A percentile compares a stretch with the other conserved stretches of the same genome.
phyloP scores from a whole-genome alignment of 495 filamentous ascomycete species.

The Thozetella sp. region DNA sequence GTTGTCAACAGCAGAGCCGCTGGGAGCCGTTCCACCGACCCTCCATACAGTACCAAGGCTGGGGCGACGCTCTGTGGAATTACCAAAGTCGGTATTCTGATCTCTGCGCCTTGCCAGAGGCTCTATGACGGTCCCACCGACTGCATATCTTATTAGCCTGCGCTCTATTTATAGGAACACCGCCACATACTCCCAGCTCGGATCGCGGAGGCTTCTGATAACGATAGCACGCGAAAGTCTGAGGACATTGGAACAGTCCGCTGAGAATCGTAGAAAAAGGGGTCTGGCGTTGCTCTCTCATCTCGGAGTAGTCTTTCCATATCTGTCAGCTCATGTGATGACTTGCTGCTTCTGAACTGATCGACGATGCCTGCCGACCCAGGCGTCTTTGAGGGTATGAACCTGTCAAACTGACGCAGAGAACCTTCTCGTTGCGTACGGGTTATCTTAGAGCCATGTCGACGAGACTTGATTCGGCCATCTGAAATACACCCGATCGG shows the following conservation, averaged over 20 bases:
- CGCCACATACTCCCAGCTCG: conserved; percentile 20
- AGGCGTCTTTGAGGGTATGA: conserved; percentile 59
- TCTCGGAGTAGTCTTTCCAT: conserved; percentile 64
- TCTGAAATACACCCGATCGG: conserved; percentile 16
- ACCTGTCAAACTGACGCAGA: conserved; percentile 61
- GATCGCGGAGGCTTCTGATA: conserved; percentile 29
- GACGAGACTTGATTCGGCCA: conserved; percentile 7
- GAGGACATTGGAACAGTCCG: conserved; percentile 32
- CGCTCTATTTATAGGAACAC: background rate
- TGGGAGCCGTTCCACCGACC: conserved; percentile 68
- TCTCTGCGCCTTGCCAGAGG: conserved; percentile 14
- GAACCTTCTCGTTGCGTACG: conserved; percentile 6
- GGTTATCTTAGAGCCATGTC: conserved; percentile 14
- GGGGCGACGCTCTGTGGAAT: conserved; percentile 36
- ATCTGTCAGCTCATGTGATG: conserved; percentile 56
- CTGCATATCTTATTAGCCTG: conserved; percentile 6
- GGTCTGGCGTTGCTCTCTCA: conserved; percentile 59
- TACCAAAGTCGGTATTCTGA: conserved; percentile 12
- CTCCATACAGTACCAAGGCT: conserved; percentile 80
- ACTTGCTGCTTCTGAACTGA: conserved; percentile 67
- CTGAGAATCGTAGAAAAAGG: conserved; percentile 58
- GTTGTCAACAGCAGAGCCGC: conserved; percentile 54
- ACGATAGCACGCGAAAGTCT: conserved; percentile 20
- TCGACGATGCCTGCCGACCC: conserved; percentile 41
- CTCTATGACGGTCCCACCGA: conserved; percentile 25